phyloP scores from a whole-genome alignment of 345 rosid species.

The Pseudoturritis turrita region DNA sequence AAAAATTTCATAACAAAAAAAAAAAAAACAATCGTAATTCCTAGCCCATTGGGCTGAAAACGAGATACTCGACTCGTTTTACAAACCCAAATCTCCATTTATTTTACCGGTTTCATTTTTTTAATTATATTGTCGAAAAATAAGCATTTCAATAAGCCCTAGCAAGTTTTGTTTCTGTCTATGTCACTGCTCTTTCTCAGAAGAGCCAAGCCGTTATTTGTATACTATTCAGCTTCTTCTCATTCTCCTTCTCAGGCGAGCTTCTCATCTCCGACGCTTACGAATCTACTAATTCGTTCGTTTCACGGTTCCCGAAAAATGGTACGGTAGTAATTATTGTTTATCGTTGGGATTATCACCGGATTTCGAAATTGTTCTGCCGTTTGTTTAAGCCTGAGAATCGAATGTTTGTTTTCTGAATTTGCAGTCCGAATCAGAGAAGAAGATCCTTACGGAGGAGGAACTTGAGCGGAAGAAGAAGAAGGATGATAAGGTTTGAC shows the following conservation, averaged over 20 bases:
- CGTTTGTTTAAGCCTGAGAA: not conserved
- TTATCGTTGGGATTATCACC: not conserved
- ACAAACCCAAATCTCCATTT: not conserved
- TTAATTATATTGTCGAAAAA: not conserved
- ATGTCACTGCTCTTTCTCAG: slow-evolving; percentile 24
- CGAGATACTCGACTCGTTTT: not conserved
- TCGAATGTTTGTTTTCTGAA: not conserved
- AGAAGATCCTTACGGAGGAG: slow-evolving; percentile 52
- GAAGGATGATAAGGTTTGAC: slow-evolving; percentile 77
- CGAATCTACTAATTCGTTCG: not conserved
- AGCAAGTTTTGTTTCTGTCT: slow-evolving; percentile 1
- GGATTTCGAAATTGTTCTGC: not conserved
- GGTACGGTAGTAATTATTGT: slow-evolving; percentile 5
- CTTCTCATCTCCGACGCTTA: not conserved
- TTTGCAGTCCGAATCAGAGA: slow-evolving; percentile 51
- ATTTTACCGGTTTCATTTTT: not conserved
- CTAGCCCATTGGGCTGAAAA: slow-evolving; percentile 4
- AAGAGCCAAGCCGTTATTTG: slow-evolving; percentile 29
- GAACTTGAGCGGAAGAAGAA: slow-evolving; percentile 88
- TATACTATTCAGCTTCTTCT: not conserved
- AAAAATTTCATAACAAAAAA: too few relatives aligned
- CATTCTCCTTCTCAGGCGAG: not conserved
- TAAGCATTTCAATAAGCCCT: slow-evolving; percentile 8
- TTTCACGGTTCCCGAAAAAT: slow-evolving; percentile 26
- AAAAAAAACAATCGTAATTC: not conserved